These are phyloP conservation scores for Austroboletus niveus DNA, from an alignment of 1,284 basidiomycete genomes.

Conservation along the genomic window DNA sequence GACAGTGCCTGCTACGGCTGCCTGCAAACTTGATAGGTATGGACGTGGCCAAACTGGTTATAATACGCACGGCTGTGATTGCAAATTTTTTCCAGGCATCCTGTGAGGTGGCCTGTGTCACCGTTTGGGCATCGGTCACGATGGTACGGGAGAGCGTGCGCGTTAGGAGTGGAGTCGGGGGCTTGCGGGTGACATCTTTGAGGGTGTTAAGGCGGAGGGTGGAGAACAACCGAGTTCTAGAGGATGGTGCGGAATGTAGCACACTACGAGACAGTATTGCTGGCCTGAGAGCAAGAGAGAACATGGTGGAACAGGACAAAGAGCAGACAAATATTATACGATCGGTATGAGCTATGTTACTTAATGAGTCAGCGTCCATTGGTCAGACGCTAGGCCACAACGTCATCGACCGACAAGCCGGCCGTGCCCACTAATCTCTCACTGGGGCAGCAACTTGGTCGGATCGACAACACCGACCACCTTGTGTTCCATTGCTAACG, in stretches of 20 bases:
- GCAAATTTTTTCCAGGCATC: conserved; percentile 50
- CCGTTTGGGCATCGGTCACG: conserved; percentile 41
- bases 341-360: too few relatives aligned
- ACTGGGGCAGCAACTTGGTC: conserved; percentile 19
- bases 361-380: conserved; percentile 16
- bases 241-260: conserved; percentile 19
- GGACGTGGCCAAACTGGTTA: not conserved
- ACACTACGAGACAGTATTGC: conserved; percentile 31
- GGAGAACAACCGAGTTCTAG: conserved; percentile 11
- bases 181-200: conserved; percentile 23
- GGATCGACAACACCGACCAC: conserved; percentile 37
- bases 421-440: too few relatives aligned
- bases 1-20: conserved; percentile 66
- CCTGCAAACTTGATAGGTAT: conserved; percentile 37
- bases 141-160: conserved; percentile 36
- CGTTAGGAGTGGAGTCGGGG: conserved; percentile 19
- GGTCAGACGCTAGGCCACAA: conserved; percentile 8
- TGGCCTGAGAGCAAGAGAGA: conserved; percentile 29
- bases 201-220: conserved; percentile 4
- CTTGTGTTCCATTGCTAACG: conserved; percentile 38
- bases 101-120: conserved; percentile 38
- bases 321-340: not conserved
- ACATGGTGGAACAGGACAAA: conserved; percentile 28
- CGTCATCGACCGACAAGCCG: conserved; percentile 12
- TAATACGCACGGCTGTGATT: conserved; percentile 45